These are phyloP conservation scores for Clarireedia paspali DNA, from an alignment of 2,329 filamentous ascomycete genomes.

Conservation along the genomic window DNA sequence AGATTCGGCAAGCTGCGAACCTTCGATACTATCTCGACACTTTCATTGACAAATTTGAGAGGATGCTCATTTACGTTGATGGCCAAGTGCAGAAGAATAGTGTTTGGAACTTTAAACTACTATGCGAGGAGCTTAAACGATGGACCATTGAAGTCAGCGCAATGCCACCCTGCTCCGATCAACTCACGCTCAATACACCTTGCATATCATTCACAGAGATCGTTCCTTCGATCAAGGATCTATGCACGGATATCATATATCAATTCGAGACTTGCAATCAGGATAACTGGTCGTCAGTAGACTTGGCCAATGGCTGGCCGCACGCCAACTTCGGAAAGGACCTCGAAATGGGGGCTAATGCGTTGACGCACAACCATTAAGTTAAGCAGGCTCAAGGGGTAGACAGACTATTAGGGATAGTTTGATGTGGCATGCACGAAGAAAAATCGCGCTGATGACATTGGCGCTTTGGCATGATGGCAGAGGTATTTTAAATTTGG, in stretches of 20 bases:
- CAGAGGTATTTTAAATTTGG: too few relatives aligned
- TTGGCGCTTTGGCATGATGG: too few relatives aligned
- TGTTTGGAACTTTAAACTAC: background rate
- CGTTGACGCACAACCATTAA: too few relatives aligned
- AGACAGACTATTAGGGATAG: too few relatives aligned
- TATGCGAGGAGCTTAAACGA: background rate
- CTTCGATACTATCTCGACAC: slow-evolving; percentile 16
- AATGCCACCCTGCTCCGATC: background rate
- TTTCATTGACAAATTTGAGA: slow-evolving; percentile 10
- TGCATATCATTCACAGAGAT: background rate
- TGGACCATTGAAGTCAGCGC: background rate
- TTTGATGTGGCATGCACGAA: too few relatives aligned
- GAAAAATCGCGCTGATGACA: too few relatives aligned
- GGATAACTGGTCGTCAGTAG: background rate
- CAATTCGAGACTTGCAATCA: background rate
- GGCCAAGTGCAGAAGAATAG: background rate
- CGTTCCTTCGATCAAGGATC: background rate
- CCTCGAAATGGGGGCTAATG: too few relatives aligned
- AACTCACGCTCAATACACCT: background rate
- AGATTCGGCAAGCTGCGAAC: slow-evolving; percentile 11
- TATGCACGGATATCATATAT: background rate
- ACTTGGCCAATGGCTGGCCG: too few relatives aligned
- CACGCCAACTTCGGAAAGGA: too few relatives aligned
- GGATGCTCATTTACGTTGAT: background rate
- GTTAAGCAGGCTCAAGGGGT: too few relatives aligned